These are phyloP conservation scores for Camelina laxa DNA, from an alignment of 345 rosid species.

Conservation along the genomic window DNA sequence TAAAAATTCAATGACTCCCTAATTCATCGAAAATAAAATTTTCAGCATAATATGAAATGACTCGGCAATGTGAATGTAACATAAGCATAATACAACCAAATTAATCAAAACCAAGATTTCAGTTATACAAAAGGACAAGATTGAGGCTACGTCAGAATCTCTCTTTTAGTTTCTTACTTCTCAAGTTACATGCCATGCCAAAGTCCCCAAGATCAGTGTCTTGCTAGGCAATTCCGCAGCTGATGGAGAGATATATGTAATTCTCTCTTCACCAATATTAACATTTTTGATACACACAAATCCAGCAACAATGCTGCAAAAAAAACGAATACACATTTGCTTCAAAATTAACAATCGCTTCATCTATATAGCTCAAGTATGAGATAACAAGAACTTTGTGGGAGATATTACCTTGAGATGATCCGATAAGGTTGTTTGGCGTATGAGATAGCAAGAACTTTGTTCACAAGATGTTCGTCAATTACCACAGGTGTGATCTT, in stretches of 20 bases:
- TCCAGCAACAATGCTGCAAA: constrained; percentile 40
- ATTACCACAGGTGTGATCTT: constrained; percentile 1
- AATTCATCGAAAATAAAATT: too few species aligned
- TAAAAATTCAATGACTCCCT: too few species aligned
- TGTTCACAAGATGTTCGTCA: not conserved
- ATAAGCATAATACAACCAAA: too few species aligned
- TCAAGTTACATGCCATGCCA: constrained; percentile 24
- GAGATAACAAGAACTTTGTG: not conserved
- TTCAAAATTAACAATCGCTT: not conserved
- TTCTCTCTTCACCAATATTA: not conserved
- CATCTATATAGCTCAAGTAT: not conserved
- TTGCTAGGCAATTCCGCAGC: constrained; percentile 16
- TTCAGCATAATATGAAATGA: too few species aligned
- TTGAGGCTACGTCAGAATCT: too few species aligned
- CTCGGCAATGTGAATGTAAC: too few species aligned
- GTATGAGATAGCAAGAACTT: constrained; percentile 30
- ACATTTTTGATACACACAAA: constrained; percentile 26
- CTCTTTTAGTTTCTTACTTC: not conserved
- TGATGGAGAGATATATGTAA: constrained; percentile 37
- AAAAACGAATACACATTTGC: not conserved
- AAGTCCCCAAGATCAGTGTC: constrained; percentile 26
- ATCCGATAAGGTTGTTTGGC: constrained; percentile 1
- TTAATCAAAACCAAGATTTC: too few species aligned
- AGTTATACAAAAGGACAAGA: too few species aligned
- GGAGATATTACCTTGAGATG: constrained; percentile 25